Conservation (phyloP, 345 rosid species). For the Lumnitzera littorea region DNA sequence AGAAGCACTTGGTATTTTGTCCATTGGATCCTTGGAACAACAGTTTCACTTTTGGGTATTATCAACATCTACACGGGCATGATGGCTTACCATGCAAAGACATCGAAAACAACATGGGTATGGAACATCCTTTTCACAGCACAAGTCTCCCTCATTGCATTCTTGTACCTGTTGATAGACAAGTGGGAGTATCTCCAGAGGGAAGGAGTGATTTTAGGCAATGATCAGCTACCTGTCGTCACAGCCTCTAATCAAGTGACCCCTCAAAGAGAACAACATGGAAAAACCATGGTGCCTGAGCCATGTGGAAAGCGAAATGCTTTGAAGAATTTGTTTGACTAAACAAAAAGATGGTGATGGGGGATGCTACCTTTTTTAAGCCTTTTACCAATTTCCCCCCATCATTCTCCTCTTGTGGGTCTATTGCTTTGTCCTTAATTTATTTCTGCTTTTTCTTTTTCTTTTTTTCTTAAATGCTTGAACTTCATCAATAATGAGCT, state of each 20-base stretch:
- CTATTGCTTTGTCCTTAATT: too few relatives aligned
- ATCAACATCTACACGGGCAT: constrained; percentile 82
- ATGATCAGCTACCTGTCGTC: constrained; percentile 6
- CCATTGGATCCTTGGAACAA: constrained; percentile 84
- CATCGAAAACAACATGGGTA: constrained; percentile 35
- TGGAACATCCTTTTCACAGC: constrained; percentile 76
- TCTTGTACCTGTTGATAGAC: constrained; percentile 77
- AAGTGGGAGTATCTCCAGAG: constrained; percentile 68
- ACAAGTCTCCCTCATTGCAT: constrained; percentile 48
- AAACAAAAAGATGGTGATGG: background rate
- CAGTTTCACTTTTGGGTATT: constrained; percentile 45
- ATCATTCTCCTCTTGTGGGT: too few relatives aligned
- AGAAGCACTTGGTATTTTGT: constrained; percentile 62
- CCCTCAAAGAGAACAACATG: constrained; percentile 20
- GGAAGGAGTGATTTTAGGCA: constrained; percentile 34
- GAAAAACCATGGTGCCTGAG: constrained; percentile 39
- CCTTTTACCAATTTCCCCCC: too few relatives aligned
- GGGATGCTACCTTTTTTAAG: too few relatives aligned
- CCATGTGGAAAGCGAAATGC: constrained; percentile 64
- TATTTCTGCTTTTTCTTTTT: too few relatives aligned
- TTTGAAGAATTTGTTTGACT: constrained; percentile 62
- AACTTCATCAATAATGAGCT: too few relatives aligned
- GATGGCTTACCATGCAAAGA: constrained; percentile 50
- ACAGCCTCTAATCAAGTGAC: constrained; percentile 9
- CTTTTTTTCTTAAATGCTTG: too few relatives aligned